Evolutionary conservation across 192 early-diverging fungal genomes (phyloP), one percentile per base, ranked within the genome.

Genomic region (Ramicandelaber brevisporus): DNA sequence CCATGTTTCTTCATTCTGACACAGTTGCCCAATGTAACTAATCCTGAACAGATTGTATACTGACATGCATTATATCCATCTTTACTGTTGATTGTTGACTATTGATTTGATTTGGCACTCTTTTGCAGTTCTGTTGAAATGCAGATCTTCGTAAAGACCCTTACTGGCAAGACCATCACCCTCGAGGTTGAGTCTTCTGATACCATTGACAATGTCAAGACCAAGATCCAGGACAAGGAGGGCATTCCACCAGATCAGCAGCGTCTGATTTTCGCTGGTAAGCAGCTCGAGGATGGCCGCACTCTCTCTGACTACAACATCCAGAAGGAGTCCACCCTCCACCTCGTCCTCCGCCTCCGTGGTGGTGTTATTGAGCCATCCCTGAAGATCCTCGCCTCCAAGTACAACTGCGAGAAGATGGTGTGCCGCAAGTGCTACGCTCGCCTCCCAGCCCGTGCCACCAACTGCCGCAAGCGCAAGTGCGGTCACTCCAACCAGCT

Each of bases 391-490:
- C 68, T 98, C 40, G 92, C 92, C 44, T 85, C 81, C 60, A 95
- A 89, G 69, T 98, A 79, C 77, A 90, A 90, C 82, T 98, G 92
- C 69, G 92, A 98, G 30, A 98, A 95, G 84, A 84, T 83, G 81
- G 81, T 98, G 48, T 98, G 92, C 79, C 80, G 92, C 62, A 98
- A 98, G 69, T 86, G 92, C 70, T 98, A 98, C 64, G 93, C 93
- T 45, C 83, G 89, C 55, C 78, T 98, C 40, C 93, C 93, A 31
- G 83, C 83, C 36, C 80, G 89, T 61, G 93, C 93, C 43, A 95
- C 87, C 60, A 98, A 98, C 80, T 98, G 93, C 72, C 73, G 93
- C 47, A 98, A 98, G 86, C 90, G 82, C 75, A 97, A 97, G 82
- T 97, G 90, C 56, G 88, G 92, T 40, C 88, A 90, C 75, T 70